Evolutionary conservation across 495 filamentous ascomycete species (phyloP), one percentile per base, ranked within the genome.

Genomic region (Trichoderma virens): DNA sequence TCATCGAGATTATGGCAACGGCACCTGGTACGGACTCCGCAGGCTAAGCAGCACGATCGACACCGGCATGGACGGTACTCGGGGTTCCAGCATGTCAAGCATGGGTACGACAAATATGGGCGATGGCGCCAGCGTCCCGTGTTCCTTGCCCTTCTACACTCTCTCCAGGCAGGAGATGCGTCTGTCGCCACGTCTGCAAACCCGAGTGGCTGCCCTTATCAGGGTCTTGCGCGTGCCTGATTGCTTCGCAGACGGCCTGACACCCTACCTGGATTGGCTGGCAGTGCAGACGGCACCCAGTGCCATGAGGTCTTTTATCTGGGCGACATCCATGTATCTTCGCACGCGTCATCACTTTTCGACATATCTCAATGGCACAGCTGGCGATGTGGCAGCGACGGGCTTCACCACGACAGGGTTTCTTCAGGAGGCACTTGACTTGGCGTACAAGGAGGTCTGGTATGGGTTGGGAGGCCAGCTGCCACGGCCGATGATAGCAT

Each of bases 401-500:
- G 38, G 11, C 38, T n/a, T 60, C 20, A 30, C 6, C 14, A 34
- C 56, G 2, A 54, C 32, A 20, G 31, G 25, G 5, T 47, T 65
- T 13, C 51, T 65, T 23, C 13, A 20, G 11, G 63, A 65, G 54
- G 35, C 54, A 3, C 32, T 65, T 9, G 3, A 30, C 54, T 32
- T 65, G 23, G 32, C 54, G 31, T 45, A 65, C 63, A 25, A 27
- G 23, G 54, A 60, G 38, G 34, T 60, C 9, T 35, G 34, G 35
- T 30, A 45, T n/a, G 63, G 32, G 5, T 9, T 45, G 5, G 32
- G 5, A 25, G 35, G 35, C 13, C 47, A 60, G n/a, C 54, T 41
- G 25, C 63, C 63, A 2, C 54, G 63, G 13, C 63, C 63, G 8
- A 27, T 60, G 18, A 38, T 65, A 20, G 62, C 39, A n/a, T 64